Conservation (phyloP, 2,329 filamentous ascomycete species). For the Aaosphaeria pasadenensis region DNA sequence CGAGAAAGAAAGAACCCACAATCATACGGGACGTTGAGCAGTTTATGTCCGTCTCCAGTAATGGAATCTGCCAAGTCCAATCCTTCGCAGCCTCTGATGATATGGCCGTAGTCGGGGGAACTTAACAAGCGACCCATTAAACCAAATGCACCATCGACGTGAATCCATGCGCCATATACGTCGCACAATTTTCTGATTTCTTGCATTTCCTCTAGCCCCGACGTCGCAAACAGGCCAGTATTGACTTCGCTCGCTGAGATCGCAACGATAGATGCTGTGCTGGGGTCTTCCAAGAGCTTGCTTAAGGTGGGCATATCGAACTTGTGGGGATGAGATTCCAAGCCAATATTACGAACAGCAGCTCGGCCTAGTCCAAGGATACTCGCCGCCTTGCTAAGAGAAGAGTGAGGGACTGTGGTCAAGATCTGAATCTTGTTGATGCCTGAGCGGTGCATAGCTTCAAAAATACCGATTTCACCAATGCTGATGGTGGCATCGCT, state of each 20-base stretch:
- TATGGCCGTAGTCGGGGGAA: slow-evolving; percentile 54
- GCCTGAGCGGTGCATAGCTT: slow-evolving; percentile 62
- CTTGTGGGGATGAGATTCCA: slow-evolving; percentile 59
- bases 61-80: slow-evolving; percentile 85
- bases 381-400: slow-evolving; percentile 77
- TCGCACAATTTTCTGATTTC: slow-evolving; percentile 69
- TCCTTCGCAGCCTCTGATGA: slow-evolving; percentile 55
- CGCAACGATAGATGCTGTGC: slow-evolving; percentile 69
- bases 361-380: slow-evolving; percentile 74
- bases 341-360: slow-evolving; percentile 61
- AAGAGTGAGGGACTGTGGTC: slow-evolving; percentile 81
- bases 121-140: slow-evolving; percentile 71
- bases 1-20: slow-evolving; percentile 84
- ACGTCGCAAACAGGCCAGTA: slow-evolving; percentile 74
- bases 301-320: slow-evolving; percentile 68
- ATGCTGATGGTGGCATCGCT: slow-evolving; percentile 43
- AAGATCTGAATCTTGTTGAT: slow-evolving; percentile 71
- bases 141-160: slow-evolving; percentile 89
- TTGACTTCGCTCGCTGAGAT: slow-evolving; percentile 91
- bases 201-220: slow-evolving; percentile 55
- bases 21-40: slow-evolving; percentile 95
- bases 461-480: slow-evolving; percentile 67
- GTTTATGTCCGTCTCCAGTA: slow-evolving; percentile 81
- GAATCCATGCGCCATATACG: slow-evolving; percentile 75
- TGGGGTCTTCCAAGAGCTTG: slow-evolving; percentile 51